Conservation (phyloP, 768 basidiomycete genomes). For the Xerocomellus intermedius region DNA sequence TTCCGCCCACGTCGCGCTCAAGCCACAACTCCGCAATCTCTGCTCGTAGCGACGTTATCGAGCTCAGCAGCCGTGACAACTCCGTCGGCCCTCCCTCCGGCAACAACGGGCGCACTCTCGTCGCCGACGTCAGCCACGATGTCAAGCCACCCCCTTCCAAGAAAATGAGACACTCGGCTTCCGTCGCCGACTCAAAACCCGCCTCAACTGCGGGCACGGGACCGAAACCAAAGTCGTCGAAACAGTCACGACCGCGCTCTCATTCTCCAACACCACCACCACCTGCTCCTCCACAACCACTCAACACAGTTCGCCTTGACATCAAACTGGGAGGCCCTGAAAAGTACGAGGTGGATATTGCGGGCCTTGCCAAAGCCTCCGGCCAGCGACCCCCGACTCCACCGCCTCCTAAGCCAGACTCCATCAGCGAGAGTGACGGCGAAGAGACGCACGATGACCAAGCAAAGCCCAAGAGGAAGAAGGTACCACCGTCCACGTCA, state of each 20-base stretch:
- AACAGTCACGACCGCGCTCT: constrained; percentile 42
- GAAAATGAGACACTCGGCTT: constrained; percentile 28
- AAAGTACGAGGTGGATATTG: constrained; percentile 73
- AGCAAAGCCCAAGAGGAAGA: constrained; percentile 37
- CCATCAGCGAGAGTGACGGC: constrained; percentile 56
- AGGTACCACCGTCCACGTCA: constrained; percentile 28
- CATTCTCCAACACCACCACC: constrained; percentile 56
- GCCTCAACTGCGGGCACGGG: constrained; percentile 31
- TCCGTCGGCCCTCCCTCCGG: constrained; percentile 19
- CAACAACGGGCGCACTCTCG: constrained; percentile 11
- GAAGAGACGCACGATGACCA: constrained; percentile 41
- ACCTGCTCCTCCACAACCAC: constrained; percentile 44
- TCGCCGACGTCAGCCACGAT: constrained; percentile 20
- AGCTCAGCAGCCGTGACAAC: constrained; percentile 31
- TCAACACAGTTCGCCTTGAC: constrained; percentile 65
- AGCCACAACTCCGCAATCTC: constrained; percentile 19
- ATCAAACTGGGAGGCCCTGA: constrained; percentile 70
- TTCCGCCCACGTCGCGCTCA: constrained; percentile 10
- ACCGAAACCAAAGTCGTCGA: constrained; percentile 54
- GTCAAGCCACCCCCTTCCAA: constrained; percentile 30
- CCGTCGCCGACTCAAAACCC: constrained; percentile 26
- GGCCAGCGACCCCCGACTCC: constrained; percentile 67
- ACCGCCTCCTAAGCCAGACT: constrained; percentile 44
- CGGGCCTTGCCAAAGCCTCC: constrained; percentile 53
- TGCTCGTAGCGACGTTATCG: constrained; percentile 25